Percentiles rank a stretch among this genome's conserved stretches.
Conservation (phyloP, 148 eudicot species). For the Vaccinium darrowii region DNA sequence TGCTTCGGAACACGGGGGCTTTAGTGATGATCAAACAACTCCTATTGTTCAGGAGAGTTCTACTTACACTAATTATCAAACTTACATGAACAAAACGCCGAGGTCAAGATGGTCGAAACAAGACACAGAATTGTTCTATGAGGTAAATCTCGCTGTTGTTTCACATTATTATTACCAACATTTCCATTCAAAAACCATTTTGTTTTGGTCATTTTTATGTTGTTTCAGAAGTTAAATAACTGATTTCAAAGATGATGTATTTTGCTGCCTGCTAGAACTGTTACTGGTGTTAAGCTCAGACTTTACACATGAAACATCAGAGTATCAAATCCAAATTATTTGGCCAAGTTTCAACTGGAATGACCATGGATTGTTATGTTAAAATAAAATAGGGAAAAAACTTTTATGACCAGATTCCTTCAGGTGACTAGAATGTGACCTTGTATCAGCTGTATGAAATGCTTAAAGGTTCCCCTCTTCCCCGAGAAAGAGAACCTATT, state of each 20-base stretch:
- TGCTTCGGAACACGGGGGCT: slow-evolving; percentile 39
- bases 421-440: background rate
- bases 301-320: too few species aligned
- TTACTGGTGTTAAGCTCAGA: too few species aligned
- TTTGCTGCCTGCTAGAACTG: too few species aligned
- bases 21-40: slow-evolving; percentile 33
- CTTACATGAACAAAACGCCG: slow-evolving; percentile 52
- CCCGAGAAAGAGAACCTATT: background rate
- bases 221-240: too few species aligned
- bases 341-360: too few species aligned
- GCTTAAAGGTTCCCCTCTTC: background rate
- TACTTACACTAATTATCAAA: slow-evolving; percentile 53
- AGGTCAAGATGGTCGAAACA: slow-evolving; percentile 66
- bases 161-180: too few species aligned
- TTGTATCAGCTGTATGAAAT: background rate
- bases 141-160: too few species aligned
- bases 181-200: too few species aligned
- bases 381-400: background rate
- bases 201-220: too few species aligned
- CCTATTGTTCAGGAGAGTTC: slow-evolving; percentile 32
- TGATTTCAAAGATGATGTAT: too few species aligned
- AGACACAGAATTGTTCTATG: slow-evolving; percentile 82
- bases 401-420: background rate
- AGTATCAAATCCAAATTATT: too few species aligned
- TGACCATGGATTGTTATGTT: too few species aligned